These are phyloP conservation scores for Escovopsis sp. DNA, from an alignment of 2,329 filamentous ascomycete genomes.

Conservation along the genomic window DNA sequence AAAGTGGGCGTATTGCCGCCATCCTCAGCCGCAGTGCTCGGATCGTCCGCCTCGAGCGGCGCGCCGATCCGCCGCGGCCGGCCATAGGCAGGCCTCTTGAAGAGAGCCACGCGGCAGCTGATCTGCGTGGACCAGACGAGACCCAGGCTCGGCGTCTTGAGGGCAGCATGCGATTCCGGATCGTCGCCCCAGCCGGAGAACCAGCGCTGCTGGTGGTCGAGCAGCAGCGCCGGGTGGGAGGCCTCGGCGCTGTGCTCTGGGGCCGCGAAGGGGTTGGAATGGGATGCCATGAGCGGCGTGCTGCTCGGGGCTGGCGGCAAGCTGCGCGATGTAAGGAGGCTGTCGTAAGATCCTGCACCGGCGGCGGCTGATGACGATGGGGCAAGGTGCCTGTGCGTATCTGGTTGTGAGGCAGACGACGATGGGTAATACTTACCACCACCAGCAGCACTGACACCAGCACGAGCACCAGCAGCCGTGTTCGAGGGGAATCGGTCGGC, in stretches of 20 bases:
- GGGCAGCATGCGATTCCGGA: slow-evolving; percentile 24
- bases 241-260: slow-evolving; percentile 17
- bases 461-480: too few species aligned
- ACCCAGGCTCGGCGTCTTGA: slow-evolving; percentile 78
- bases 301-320: slow-evolving; percentile 17
- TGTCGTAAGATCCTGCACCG: too few species aligned
- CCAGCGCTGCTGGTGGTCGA: slow-evolving; percentile 86
- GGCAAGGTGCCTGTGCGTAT: too few species aligned
- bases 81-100: slow-evolving; percentile 49
- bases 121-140: slow-evolving; percentile 88
- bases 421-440: too few species aligned
- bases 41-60: slow-evolving; percentile 20
- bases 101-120: slow-evolving; percentile 63
- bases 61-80: slow-evolving; percentile 20
- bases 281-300: too few species aligned
- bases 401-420: too few species aligned
- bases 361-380: slow-evolving; percentile 8
- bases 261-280: slow-evolving; percentile 21
- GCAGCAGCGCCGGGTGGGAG: slow-evolving; percentile 40
- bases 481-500: slow-evolving; percentile 62
- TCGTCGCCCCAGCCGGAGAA: slow-evolving; percentile 91
- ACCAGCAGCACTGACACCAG: too few species aligned
- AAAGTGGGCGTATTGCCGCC: slow-evolving; percentile 29
- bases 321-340: slow-evolving; percentile 33
- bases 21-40: slow-evolving; percentile 12